Evolutionary conservation across 768 basidiomycete genomes (phyloP), one percentile per base, ranked within the genome.

Genomic region (Boletus rubroflammeus): DNA sequence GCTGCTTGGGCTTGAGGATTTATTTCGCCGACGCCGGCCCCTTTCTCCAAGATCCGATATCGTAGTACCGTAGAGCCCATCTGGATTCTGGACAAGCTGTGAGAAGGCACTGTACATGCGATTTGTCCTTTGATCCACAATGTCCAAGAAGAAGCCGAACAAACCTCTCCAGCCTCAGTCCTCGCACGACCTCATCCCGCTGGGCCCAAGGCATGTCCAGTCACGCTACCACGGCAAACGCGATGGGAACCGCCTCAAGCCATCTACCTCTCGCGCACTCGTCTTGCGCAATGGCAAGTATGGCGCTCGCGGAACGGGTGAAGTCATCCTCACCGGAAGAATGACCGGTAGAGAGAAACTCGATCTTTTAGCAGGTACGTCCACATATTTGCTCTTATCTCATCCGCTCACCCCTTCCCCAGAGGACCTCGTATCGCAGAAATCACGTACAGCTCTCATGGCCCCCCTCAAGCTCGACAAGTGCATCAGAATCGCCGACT

Each of bases 301-400:
- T 70, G 89, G 87, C 13, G 76, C 86, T 28, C 78, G 77, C 50
- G 88, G 89, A 39, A 82, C 82, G 6, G 88, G 88, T 17, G 88
- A 90, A 69, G 19, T 90, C 42, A 67, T 84, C 44, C 68, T 80
- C 43, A 73, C 76, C 50, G 78, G 73, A 25, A 86, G 78, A 64
- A 79, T 89, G 57, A 83, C 78, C 46, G 90, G 90, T 1, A 78
- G 86, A 62, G 90, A 91, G 69, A 91, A 91, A 63, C 75, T 93
- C 29, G 88, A 90, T 67, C 76, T 91, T 25, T 72, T 91, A 29
- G 87, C 87, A 60, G 88, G 90, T 88, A 64, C 54, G 73, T 32
- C 25, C 36, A 34, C 32, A 25, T 36, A 40, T 19, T 51, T 25
- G 0, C 47, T 14, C 42, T 45, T 6, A 2, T 17, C 14, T 7